Evolutionary conservation across 176 grass and related monocot genomes (phyloP).

Genomic region (Zizania latifolia): DNA sequence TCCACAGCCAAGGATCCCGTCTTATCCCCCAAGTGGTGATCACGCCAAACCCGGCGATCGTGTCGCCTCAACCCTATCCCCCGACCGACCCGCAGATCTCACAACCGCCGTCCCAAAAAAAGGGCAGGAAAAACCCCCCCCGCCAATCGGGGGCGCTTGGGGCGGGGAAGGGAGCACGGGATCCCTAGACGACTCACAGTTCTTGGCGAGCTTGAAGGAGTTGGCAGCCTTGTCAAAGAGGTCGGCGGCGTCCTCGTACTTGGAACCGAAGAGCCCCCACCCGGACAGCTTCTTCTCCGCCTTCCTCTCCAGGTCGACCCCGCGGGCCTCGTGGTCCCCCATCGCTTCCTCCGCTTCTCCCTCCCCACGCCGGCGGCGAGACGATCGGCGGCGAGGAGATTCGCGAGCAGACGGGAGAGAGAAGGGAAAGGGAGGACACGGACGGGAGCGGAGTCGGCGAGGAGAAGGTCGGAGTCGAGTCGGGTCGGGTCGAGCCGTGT

Average conservation of each 20-base stretch:
- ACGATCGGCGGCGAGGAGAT: not conserved
- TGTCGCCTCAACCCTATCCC: too few relatives aligned
- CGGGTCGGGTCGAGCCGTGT: too few relatives aligned
- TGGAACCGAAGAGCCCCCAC: slow-evolving; percentile 81
- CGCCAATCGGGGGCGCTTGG: not conserved
- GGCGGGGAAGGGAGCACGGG: not conserved
- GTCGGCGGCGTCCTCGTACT: slow-evolving; percentile 90
- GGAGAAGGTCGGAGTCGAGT: too few relatives aligned
- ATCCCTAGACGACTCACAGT: slow-evolving; percentile 45
- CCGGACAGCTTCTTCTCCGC: slow-evolving; percentile 88
- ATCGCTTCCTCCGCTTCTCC: slow-evolving; percentile 23
- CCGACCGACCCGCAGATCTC: slow-evolving; percentile 7
- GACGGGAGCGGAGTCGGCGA: not conserved
- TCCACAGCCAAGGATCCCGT: not conserved
- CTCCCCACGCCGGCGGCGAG: too few relatives aligned
- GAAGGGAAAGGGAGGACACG: not conserved
- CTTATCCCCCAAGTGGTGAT: not conserved
- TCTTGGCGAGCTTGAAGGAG: slow-evolving; percentile 86
- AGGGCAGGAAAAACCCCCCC: not conserved
- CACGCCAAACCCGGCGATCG: not conserved
- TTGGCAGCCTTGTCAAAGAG: slow-evolving; percentile 94
- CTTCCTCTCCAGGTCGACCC: slow-evolving; percentile 75
- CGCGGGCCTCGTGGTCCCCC: slow-evolving; percentile 64
- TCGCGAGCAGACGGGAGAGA: not conserved
- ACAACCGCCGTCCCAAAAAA: not conserved